These are phyloP conservation scores for Smittium culicis DNA, from an alignment of 371 early-diverging fungal genomes.

Conservation along the genomic window DNA sequence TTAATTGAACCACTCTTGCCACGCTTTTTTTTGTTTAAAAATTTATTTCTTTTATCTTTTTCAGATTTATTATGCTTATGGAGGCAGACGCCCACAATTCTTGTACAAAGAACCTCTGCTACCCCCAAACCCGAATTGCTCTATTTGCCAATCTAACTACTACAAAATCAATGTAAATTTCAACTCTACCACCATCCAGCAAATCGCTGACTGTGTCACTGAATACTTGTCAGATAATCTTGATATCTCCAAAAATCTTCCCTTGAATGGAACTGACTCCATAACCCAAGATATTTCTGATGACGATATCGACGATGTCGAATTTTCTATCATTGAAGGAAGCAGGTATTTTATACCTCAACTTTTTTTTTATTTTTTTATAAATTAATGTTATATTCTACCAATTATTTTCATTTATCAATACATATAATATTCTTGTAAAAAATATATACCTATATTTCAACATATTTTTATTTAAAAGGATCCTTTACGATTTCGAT, in stretches of 20 bases:
- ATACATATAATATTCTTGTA: background rate
- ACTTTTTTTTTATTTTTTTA: background rate
- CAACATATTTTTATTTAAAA: slow-evolving; percentile 6
- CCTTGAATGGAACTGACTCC: no score
- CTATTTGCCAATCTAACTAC: slow-evolving; percentile 30
- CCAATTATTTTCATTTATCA: background rate
- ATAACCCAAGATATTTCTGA: slow-evolving; percentile 15
- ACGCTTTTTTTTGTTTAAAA: background rate
- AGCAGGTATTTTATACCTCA: slow-evolving; percentile 5
- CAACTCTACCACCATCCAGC: slow-evolving; percentile 15
- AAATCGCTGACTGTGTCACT: slow-evolving; percentile 12
- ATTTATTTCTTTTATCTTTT: slow-evolving; percentile 22
- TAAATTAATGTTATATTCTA: no score
- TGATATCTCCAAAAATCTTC: background rate
- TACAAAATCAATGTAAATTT: slow-evolving; percentile 13
- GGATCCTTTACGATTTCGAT: slow-evolving; percentile 75
- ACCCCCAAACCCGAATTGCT: slow-evolving; percentile 35
- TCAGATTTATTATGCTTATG: slow-evolving; percentile 25
- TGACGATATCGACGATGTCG: slow-evolving; percentile 22
- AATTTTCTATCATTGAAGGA: slow-evolving; percentile 36
- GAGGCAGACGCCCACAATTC: slow-evolving; percentile 24
- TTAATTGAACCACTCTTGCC: background rate
- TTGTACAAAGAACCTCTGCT: slow-evolving; percentile 30
- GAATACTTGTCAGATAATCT: background rate
- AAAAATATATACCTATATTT: background rate